Percentiles rank a stretch among this genome's conserved stretches.
These are phyloP conservation scores for Ustilago xerochloae DNA, from an alignment of 1,284 basidiomycete genomes.

Conservation along the genomic window DNA sequence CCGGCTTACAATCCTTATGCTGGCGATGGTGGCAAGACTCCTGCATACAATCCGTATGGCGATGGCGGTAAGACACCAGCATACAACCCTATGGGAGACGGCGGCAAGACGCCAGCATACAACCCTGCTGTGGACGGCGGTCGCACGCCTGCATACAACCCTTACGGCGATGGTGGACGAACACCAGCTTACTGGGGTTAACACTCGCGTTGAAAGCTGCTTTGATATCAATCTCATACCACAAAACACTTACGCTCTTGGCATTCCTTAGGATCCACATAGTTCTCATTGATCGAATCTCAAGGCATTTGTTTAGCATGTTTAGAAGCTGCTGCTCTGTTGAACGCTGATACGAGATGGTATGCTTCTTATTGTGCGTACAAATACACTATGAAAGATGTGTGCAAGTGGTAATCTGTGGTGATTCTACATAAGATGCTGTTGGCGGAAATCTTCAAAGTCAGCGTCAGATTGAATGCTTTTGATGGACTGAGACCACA, in stretches of 20 bases:
- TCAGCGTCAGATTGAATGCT: conserved; percentile 19
- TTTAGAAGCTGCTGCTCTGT: not conserved
- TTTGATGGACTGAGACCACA: conserved; percentile 17
- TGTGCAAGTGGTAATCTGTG: not conserved
- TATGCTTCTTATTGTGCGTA: not conserved
- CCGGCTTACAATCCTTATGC: conserved; percentile 48
- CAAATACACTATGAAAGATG: not conserved
- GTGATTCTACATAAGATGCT: conserved; percentile 1
- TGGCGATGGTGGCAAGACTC: conserved; percentile 55
- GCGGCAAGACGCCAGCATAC: conserved; percentile 65
- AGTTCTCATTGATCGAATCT: too few species aligned
- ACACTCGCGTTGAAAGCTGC: not conserved
- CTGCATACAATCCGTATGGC: conserved; percentile 51
- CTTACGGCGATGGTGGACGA: conserved; percentile 49
- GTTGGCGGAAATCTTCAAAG: conserved; percentile 16
- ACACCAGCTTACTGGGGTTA: conserved; percentile 20
- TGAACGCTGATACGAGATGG: not conserved
- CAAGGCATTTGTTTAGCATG: not conserved
- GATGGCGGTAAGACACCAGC: conserved; percentile 53
- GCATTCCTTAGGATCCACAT: not conserved
- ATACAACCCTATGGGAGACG: conserved; percentile 47
- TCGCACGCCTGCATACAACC: conserved; percentile 49
- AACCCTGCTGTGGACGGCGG: conserved; percentile 49
- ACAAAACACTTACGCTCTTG: not conserved
- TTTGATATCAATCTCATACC: conserved; percentile 4